Conservation (phyloP, 331 rosid species). For the Dryas integrifolia region DNA sequence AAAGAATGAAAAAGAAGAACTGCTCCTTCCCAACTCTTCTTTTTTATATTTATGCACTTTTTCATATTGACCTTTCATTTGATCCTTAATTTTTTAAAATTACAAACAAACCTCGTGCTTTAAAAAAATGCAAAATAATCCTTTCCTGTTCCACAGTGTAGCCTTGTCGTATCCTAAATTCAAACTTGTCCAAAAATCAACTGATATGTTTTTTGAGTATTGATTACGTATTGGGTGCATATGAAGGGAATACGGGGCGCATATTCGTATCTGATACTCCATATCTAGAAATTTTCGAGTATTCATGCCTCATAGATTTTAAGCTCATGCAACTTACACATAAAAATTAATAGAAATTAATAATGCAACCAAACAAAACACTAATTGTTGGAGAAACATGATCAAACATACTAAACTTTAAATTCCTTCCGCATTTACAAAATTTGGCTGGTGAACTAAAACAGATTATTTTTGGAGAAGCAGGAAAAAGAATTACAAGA, state of each 20-base stretch:
- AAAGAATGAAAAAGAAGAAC: neutral
- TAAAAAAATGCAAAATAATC: neutral
- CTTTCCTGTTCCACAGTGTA: neutral
- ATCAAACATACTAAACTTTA: neutral
- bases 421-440: neutral
- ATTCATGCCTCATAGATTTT: neutral
- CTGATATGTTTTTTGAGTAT: neutral
- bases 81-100: neutral
- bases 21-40: neutral
- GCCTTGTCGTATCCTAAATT: neutral
- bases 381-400: neutral
- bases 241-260: neutral
- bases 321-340: neutral
- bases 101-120: neutral
- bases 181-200: neutral
- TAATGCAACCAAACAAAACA: no score
- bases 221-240: neutral
- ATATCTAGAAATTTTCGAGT: neutral
- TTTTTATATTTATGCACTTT: neutral
- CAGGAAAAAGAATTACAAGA: neutral
- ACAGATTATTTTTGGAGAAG: neutral
- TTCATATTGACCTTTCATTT: no score
- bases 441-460: neutral
- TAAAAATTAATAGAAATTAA: no score
- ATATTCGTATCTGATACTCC: neutral